Evolutionary conservation across 345 rosid genomes (phyloP).

Genomic region (Eucalyptus decipiens): DNA sequence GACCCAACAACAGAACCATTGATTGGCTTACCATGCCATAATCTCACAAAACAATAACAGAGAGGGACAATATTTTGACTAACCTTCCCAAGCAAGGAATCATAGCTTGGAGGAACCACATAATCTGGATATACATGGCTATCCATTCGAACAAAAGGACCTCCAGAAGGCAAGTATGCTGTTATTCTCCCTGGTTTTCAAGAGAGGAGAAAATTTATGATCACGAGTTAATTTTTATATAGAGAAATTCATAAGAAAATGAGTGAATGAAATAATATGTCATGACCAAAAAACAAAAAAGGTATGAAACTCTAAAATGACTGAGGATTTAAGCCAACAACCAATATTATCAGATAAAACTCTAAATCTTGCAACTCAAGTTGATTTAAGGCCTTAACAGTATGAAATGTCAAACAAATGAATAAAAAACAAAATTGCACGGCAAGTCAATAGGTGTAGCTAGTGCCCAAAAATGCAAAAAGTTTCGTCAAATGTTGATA

Average conservation of each 20-base stretch:
- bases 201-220: neutral
- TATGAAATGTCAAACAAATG: neutral
- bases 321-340: neutral
- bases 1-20: neutral
- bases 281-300: neutral
- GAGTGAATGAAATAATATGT: neutral
- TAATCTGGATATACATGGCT: conserved; percentile 97
- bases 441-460: neutral
- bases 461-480: neutral
- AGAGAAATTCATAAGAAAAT: neutral
- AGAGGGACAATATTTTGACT: neutral
- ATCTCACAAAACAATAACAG: neutral
- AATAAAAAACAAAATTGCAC: neutral
- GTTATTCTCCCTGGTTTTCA: conserved; percentile 69
- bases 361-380: neutral
- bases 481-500: neutral
- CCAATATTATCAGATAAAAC: neutral
- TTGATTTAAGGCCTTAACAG: neutral
- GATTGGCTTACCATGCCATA: neutral
- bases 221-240: neutral
- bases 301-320: neutral
- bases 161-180: conserved; percentile 95
- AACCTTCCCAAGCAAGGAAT: conserved; percentile 97
- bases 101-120: conserved; percentile 98
- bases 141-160: conserved; percentile 99